Evolutionary conservation across 768 basidiomycete species (phyloP).

Genomic region (Rhizopogon vulgaris): DNA sequence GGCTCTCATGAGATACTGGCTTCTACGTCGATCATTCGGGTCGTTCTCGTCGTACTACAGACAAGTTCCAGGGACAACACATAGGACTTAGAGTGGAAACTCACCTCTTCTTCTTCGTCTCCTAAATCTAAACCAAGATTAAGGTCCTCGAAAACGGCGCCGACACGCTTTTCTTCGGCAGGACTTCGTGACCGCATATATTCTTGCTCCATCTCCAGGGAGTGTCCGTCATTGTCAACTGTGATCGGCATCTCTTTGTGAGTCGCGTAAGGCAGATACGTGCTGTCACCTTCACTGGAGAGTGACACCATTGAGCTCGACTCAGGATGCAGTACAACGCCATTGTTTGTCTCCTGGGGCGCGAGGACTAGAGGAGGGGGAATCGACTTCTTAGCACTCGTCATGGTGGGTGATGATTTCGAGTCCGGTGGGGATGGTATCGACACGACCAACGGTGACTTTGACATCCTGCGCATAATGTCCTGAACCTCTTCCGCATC

Average conservation of each 20-base stretch:
- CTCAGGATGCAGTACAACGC: slow-evolving; percentile 30
- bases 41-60: slow-evolving; percentile 62
- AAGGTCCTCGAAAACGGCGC: slow-evolving; percentile 40
- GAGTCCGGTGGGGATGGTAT: slow-evolving; percentile 36
- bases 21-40: slow-evolving; percentile 67
- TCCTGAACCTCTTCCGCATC: slow-evolving; percentile 28
- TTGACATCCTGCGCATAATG: slow-evolving; percentile 36
- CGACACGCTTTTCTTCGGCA: slow-evolving; percentile 39
- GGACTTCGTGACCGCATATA: slow-evolving; percentile 25
- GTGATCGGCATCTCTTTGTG: slow-evolving; percentile 16
- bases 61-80: slow-evolving; percentile 10
- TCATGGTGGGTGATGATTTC: slow-evolving; percentile 31
- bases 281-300: slow-evolving; percentile 27
- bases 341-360: slow-evolving; percentile 26
- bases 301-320: slow-evolving; percentile 28
- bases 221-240: slow-evolving; percentile 13
- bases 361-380: slow-evolving; percentile 56
- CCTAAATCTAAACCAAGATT: slow-evolving; percentile 37
- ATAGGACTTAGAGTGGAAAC: slow-evolving; percentile 14
- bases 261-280: slow-evolving; percentile 42
- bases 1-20: slow-evolving; percentile 68
- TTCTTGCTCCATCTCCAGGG: slow-evolving; percentile 24
- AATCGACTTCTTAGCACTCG: slow-evolving; percentile 33
- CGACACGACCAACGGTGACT: slow-evolving; percentile 24
- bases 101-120: slow-evolving; percentile 37